Evolutionary conservation across 192 early-diverging fungal genomes (phyloP), one percentile per base, ranked within the genome.

Genomic region (Mortierella hygrophila): DNA sequence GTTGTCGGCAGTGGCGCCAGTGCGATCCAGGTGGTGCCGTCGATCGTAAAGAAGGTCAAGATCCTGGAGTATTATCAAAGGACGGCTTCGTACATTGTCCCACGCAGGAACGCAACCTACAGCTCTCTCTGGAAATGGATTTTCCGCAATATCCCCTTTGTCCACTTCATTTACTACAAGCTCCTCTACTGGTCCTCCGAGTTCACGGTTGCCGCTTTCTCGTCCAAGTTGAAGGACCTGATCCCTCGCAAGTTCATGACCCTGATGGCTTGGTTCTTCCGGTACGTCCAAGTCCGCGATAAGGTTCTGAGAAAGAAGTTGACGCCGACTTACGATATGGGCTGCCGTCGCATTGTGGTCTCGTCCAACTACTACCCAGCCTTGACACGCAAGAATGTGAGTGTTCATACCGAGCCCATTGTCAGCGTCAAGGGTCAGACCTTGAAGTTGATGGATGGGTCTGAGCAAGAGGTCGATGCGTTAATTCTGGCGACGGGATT

Each of bases 401-500:
- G 60, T 11, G 68, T 88, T 42, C 55, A 80, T 23, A 75, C 89
- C 38, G 79, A 52, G 73, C 35, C 41, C 0, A 86, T 83, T 29
- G 57, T 54, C 77, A 16, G 78, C 37, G 55, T 82, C 77, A 88
- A 72, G 65, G 78, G 26, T 21, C 68, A 41, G 41, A 88, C 49
- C 55, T 57, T 90, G 18, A 78, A 68, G 6, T 68, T 78, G 63
- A 68, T 57, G 20, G 87, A 89, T 55, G 87, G 80, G 41, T 82
- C 46, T 13, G 70, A 49, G 4, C 79, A 86, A 32, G 86, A 90
- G 57, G 78, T 77, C 4, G 90, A 91, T 76, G 89, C 85, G 13
- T 46, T 92, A 40, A 82, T 91, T 29, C 55, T 89, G 10, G 91
- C 90, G 16, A 92, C 91, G 21, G 91, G 91, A 9, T 92, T 91